Evolutionary conservation across 2,329 filamentous ascomycete genomes (phyloP), one percentile per base, ranked within the genome.

Genomic region (Rhinocladiella mackenziei): DNA sequence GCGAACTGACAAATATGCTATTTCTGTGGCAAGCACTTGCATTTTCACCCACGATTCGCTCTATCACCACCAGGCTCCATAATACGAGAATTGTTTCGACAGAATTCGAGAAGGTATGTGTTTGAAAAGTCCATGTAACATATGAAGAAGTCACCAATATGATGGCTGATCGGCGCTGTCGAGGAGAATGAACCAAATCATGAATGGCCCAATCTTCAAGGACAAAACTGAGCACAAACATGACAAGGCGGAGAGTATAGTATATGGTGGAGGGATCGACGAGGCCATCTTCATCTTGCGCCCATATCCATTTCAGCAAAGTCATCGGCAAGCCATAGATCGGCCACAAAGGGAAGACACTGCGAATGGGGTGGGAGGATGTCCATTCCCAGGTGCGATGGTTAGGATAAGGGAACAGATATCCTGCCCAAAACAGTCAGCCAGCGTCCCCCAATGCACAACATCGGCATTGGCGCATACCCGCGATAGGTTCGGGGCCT

Each of bases 111-210:
- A 98, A 97, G 9, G 92, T 97, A 67, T 98, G 92, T 13, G 88
- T 92, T 68, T 98, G 92, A 69, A 91, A 95, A 32, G 91, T 96
- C 91, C 92, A 98, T 35, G 92, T 98, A 57, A 96, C 91, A 68
- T 97, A 98, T 18, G 89, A 96, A 19, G 91, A 97, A 33, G 91
- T 89, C 49, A 96, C 85, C 45, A 98, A 75, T 33, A 94, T 73
- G 32, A 94, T 78, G 7, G 89, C 87, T 43, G 84, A 72, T 56
- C 79, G 79, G 52, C 88, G 82, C 59, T 78, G 71, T 48, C 82
- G 81, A 51, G 81, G 81, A 28, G 84, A 84, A 50, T 82, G 80
- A 43, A 96, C 82, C 53, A 97, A 75, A 65, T 98, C 92, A 70
- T 95, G 82, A 46, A 98, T 78, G 8, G 92, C 92, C 91, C 92